Base-by-base conservation (phyloP, 2,329 filamentous ascomycete genomes). In the Trichophyton schoenleinii region DNA sequence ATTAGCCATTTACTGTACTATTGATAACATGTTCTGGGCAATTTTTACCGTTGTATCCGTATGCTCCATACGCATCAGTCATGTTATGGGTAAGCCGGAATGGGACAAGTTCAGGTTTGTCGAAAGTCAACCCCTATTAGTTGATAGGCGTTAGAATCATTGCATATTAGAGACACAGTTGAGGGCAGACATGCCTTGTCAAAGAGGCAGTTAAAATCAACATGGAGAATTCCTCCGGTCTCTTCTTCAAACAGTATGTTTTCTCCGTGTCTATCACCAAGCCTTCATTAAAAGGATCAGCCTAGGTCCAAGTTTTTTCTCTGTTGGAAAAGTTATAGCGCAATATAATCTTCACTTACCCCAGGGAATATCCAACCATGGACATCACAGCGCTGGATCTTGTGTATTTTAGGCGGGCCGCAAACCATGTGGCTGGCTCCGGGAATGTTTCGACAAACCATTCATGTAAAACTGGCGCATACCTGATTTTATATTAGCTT, bases 161-260 rank as follows among this genome's bases (percentile, higher is more conserved):
- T 11, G 11, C 49, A 20, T 25, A 22, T 22, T 22, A 46, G 28
- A 48, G 9, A 48, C 31, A 53, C 34, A 9, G 15, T 13, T 20
- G 31, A 36, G 41, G 15, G 6, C 41, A n/a, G 41, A 9, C 15
- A 11, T 20, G 75, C 73, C 68, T 99, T 99, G 78, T 99, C 95
- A 72, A 99, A 99, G 3, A 99, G 84, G 74, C 95, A 99, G 76
- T 99, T 99, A 81, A 99, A 99, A 75, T 99, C 94, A 53, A 99
- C 95, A 74, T 99, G 94, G 74, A 99, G 89, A 1, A 95, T 86
- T 59, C 92, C 92, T 52, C 95, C 94, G 66, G 91, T 95, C 61
- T 88, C 87, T 76, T 97, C 90, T 73, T 97, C 91, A 36, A 99
- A 85, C 34, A 96, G 83, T 61, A 99, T 89, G 73, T 99, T 99